Evolutionary conservation across 164 flowering plant species (phyloP), one percentile per base, ranked within the genome.

Genomic region (Sextonia rubra): DNA sequence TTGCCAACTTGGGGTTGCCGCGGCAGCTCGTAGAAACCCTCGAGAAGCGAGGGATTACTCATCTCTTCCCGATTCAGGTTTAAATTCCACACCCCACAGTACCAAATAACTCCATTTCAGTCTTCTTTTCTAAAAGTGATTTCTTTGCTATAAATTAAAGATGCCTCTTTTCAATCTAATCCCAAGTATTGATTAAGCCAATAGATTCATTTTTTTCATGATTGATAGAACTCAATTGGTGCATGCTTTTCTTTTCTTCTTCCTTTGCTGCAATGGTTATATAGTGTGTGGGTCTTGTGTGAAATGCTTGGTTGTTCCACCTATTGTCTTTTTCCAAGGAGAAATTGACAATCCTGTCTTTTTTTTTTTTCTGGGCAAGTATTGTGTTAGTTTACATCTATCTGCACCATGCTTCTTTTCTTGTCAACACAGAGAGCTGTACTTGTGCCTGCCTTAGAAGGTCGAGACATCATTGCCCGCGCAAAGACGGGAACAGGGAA

Each of bases 401-500:
- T 22, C 18, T 61, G 44, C 15, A 24, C 22, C 3, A 55, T 70
- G 22, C 20, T 30, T 29, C 29, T 26, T 24, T 15, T 60, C 22
- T 68, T 52, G 26, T 62, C 71, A 17, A 12, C 82, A 3, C 49
- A 93, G 99, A 88, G 98, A 82, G 98, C 98, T 68, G 99, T 95
- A 26, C 74, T 93, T 64, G 72, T 86, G 9, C 99, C 99, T 47
- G 98, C 98, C 25, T 70, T 93, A 64, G 90, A 93, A 82, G 99
- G 99, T 6, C 84, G 91, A 56, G 98, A 95, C 78, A 65, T 95
- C 56, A 95, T 95, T 82, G 99, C 91, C 49, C 97, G 99, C 72
- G 99, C 99, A 63, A 95, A 95, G 83, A 95, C 99, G 12, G 99
- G 99, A 75, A 95, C 99, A 12, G 99, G 99, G 55, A 95, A 95